phyloP scores from a whole-genome alignment of 2,329 filamentous ascomycete genomes.

The Ceratocystis huliohia region DNA sequence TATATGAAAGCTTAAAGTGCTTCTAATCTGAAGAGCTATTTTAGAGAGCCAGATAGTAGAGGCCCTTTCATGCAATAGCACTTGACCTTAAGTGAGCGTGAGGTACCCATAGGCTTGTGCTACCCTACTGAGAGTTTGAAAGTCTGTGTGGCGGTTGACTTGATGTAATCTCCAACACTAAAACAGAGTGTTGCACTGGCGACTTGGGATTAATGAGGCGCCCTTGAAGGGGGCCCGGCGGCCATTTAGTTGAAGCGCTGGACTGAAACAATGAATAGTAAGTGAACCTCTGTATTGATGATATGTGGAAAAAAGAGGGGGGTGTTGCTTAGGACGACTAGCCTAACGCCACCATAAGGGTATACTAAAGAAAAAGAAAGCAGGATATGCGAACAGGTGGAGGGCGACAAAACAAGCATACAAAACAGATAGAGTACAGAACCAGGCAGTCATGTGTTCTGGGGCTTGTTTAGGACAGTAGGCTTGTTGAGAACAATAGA shows the following conservation, averaged over 20 bases:
- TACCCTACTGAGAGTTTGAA: neutral
- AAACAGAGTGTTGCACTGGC: no score
- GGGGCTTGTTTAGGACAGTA: conserved; percentile 48
- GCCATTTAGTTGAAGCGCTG: no score
- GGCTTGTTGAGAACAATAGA: conserved; percentile 51
- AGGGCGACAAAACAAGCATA: neutral
- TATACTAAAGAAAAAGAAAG: conserved; percentile 1
- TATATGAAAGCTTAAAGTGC: neutral
- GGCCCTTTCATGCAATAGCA: neutral
- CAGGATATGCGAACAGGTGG: neutral
- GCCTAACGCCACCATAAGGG: neutral
- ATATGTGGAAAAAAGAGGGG: neutral
- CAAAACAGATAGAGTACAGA: neutral
- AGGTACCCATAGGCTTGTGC: neutral
- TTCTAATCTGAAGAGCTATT: neutral
- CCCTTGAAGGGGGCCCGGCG: no score
- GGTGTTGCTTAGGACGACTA: neutral
- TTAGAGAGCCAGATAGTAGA: neutral
- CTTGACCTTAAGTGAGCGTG: neutral
- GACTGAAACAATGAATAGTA: neutral
- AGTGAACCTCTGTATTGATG: neutral
- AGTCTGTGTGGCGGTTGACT: neutral
- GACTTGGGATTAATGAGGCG: no score
- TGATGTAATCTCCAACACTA: no score
- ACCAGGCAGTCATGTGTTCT: neutral